These are phyloP conservation scores for Aegle marmelos DNA, from an alignment of 345 rosid genomes.

Conservation along the genomic window DNA sequence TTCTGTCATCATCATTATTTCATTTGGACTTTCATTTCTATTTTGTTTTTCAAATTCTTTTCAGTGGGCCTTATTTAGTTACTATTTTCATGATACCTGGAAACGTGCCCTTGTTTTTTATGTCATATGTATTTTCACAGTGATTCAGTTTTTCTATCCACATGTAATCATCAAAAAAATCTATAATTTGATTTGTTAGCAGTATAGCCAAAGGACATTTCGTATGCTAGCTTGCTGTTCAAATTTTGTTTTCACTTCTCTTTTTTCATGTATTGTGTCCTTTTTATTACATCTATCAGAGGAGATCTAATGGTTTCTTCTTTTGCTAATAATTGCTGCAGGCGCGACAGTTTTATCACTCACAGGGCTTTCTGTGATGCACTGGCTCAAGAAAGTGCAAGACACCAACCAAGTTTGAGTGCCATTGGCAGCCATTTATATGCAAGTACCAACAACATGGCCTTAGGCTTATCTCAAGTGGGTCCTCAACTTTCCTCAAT, in stretches of 20 bases:
- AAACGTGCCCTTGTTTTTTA: not conserved
- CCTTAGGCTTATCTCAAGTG: constrained; percentile 57
- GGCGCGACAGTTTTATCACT: constrained; percentile 81
- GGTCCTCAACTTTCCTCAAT: constrained; percentile 43
- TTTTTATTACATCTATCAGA: not conserved
- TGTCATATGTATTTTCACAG: not conserved
- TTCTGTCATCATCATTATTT: constrained; percentile 5
- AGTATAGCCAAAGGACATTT: constrained; percentile 31
- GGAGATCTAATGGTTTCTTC: constrained; percentile 33
- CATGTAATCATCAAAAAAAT: constrained; percentile 24
- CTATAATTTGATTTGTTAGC: constrained; percentile 31
- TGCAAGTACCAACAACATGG: constrained; percentile 48
- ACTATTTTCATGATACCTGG: not conserved
- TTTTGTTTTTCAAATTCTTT: not conserved
- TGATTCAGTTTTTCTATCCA: not conserved
- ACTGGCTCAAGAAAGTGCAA: constrained; percentile 74
- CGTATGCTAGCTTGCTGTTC: constrained; percentile 11
- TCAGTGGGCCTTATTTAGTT: constrained; percentile 6
- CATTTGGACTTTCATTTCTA: constrained; percentile 3
- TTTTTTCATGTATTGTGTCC: constrained; percentile 17
- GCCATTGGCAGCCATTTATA: constrained; percentile 58
- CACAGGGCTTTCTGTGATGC: constrained; percentile 88
- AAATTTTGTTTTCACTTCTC: constrained; percentile 14
- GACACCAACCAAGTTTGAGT: constrained; percentile 59
- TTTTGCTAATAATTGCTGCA: constrained; percentile 27